Percentiles rank a stretch among this genome's conserved stretches.
Conservation (phyloP, 75 land plant genomes). For the Cupressus sempervirens region DNA sequence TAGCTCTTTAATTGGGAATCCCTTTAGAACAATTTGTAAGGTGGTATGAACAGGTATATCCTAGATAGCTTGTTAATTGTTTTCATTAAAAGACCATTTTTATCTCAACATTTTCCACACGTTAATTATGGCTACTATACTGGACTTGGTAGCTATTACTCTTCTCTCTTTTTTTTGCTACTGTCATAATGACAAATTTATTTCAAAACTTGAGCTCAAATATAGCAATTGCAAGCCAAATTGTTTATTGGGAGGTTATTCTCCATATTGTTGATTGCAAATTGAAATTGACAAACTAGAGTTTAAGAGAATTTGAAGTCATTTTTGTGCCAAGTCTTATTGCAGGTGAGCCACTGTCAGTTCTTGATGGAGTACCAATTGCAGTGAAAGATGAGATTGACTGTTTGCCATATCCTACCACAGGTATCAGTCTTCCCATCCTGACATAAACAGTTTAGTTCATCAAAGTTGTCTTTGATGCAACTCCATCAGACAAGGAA, state of each 20-base stretch:
- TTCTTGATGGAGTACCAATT: slow-evolving; percentile 78
- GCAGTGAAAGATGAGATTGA: slow-evolving; percentile 96
- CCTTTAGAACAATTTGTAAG: background rate
- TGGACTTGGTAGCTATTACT: background rate
- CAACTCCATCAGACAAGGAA: background rate
- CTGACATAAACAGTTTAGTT: background rate
- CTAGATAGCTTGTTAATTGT: background rate
- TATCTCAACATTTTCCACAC: background rate
- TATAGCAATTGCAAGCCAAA: background rate
- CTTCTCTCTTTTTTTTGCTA: background rate
- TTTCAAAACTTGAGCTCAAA: background rate
- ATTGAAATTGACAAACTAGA: background rate
- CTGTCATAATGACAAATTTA: background rate
- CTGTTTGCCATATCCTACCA: slow-evolving; percentile 83
- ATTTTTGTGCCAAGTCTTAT: background rate
- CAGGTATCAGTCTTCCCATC: slow-evolving; percentile 38
- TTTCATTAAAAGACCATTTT: background rate
- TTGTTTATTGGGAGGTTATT: background rate
- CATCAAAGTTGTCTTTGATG: background rate
- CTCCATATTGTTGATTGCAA: background rate
- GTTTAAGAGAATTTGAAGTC: background rate
- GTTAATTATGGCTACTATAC: background rate
- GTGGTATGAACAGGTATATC: background rate
- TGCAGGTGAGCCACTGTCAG: slow-evolving; percentile 72
- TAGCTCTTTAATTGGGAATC: background rate